These are phyloP conservation scores for Neurospora sp. DNA, from an alignment of 495 filamentous ascomycete species.

Conservation along the genomic window DNA sequence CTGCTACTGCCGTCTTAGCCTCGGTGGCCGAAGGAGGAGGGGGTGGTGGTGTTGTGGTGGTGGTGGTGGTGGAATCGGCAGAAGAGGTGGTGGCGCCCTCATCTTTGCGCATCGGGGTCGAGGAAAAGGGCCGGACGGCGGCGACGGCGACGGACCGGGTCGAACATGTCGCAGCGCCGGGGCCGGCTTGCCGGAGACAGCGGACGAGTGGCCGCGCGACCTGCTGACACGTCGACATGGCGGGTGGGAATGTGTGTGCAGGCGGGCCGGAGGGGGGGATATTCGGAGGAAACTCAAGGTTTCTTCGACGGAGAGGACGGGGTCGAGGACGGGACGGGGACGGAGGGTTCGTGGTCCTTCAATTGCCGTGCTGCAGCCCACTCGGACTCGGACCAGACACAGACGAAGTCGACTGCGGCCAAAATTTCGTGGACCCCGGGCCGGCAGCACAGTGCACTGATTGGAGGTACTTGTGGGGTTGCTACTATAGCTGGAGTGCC, in stretches of 20 bases:
- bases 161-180: slow-evolving; percentile 20
- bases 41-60: neutral
- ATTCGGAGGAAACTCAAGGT: neutral
- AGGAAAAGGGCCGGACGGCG: slow-evolving; percentile 38
- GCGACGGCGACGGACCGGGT: slow-evolving; percentile 23
- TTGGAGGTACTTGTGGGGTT: neutral
- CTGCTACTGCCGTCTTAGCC: neutral
- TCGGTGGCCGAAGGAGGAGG: neutral
- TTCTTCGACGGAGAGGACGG: slow-evolving; percentile 2
- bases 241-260: neutral
- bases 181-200: slow-evolving; percentile 44
- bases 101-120: slow-evolving; percentile 27
- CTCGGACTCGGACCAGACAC: neutral
- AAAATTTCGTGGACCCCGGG: slow-evolving; percentile 12
- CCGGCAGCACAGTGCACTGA: slow-evolving; percentile 2
- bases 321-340: slow-evolving; percentile 7
- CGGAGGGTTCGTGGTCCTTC: neutral
- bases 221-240: slow-evolving; percentile 61
- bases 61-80: neutral
- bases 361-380: neutral
- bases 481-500: neutral
- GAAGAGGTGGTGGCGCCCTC: slow-evolving; percentile 21
- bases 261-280: too few species aligned
- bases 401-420: neutral
- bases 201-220: slow-evolving; percentile 55